These are phyloP conservation scores for Raffaelea arxii DNA, from an alignment of 2,329 filamentous ascomycete species.

Conservation along the genomic window DNA sequence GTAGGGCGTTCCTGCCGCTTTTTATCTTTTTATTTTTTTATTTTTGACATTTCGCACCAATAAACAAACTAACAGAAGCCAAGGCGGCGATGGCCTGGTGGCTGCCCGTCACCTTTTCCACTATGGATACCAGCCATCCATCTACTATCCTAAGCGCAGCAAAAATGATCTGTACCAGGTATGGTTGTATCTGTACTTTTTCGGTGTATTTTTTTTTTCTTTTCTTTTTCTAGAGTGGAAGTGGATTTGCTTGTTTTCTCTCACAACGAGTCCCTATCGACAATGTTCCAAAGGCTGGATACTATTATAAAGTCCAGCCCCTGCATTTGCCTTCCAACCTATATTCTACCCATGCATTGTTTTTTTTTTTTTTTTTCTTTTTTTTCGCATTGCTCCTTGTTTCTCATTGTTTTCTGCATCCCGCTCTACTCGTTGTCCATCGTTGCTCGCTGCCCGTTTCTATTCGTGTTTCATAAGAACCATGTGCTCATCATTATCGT, in stretches of 20 bases:
- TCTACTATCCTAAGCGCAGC: constrained; percentile 89
- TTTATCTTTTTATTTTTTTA: neutral
- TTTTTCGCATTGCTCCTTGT: neutral
- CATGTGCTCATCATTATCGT: constrained; percentile 1
- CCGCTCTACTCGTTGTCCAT: neutral
- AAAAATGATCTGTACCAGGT: constrained; percentile 87
- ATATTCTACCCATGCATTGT: too few species aligned
- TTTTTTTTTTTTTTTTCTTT: neutral
- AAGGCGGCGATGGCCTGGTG: constrained; percentile 91
- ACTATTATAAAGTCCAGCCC: too few species aligned
- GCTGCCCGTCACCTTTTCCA: constrained; percentile 85
- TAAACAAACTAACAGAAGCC: too few species aligned
- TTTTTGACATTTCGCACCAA: neutral
- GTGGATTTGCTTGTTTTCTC: neutral
- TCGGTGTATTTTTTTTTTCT: constrained; percentile 1
- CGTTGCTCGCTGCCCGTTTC: neutral
- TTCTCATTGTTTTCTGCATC: neutral
- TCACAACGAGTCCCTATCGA: too few species aligned
- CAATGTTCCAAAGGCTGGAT: too few species aligned
- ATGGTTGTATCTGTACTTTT: constrained; percentile 14
- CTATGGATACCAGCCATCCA: constrained; percentile 79
- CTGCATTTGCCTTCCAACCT: too few species aligned
- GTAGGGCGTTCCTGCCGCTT: too few species aligned
- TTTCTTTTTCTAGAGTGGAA: neutral
- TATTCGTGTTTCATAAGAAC: neutral